These are phyloP conservation scores for Leccinum insigne DNA, from an alignment of 1,284 basidiomycete genomes.

Conservation along the genomic window DNA sequence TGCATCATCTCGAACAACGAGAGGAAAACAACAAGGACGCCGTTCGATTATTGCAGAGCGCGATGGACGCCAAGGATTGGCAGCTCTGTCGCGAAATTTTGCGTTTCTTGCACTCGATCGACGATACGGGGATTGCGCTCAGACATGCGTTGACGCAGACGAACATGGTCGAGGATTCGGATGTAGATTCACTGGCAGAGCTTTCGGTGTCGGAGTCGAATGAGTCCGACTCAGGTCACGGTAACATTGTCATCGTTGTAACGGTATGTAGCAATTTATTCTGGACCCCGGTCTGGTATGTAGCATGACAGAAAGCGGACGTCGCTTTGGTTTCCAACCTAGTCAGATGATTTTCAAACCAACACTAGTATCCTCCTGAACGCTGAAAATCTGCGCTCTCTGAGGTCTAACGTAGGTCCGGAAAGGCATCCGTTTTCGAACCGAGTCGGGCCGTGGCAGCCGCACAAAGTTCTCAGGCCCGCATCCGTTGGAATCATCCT, in stretches of 20 bases:
- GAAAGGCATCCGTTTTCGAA: neutral
- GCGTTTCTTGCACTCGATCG: constrained; percentile 90
- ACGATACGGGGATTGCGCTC: constrained; percentile 79
- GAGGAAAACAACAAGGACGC: constrained; percentile 82
- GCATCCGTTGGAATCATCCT: no score
- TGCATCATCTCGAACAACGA: constrained; percentile 91
- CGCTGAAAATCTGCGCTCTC: no score
- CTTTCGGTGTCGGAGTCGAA: neutral
- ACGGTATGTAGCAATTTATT: neutral
- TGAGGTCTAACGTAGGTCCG: neutral
- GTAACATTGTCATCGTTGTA: neutral
- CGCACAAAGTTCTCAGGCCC: neutral
- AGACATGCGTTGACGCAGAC: constrained; percentile 55
- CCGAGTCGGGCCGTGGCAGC: neutral
- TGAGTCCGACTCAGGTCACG: neutral
- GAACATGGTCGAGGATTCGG: constrained; percentile 20
- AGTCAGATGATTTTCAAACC: no score
- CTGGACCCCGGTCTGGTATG: neutral
- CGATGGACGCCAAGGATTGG: constrained; percentile 75
- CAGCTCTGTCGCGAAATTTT: constrained; percentile 85
- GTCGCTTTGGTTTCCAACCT: neutral
- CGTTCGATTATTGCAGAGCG: constrained; percentile 72
- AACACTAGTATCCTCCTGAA: no score
- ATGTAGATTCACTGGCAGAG: neutral
- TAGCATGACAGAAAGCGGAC: neutral